Percentiles rank a stretch among this genome's conserved stretches.
These are phyloP conservation scores for Xylariaceae sp. DNA, from an alignment of 2,329 filamentous ascomycete species.

Conservation along the genomic window DNA sequence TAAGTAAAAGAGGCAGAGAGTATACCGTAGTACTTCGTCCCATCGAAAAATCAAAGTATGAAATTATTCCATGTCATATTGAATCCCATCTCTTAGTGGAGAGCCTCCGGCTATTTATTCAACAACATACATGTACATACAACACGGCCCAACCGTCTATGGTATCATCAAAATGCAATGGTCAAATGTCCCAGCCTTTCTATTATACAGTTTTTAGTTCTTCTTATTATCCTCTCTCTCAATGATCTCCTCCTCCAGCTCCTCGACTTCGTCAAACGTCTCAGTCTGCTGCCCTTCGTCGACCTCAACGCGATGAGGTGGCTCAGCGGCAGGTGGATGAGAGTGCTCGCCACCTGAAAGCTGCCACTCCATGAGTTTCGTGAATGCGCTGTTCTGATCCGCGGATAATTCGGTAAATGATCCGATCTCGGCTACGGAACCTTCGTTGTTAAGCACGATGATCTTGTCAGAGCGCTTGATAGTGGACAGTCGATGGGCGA, in stretches of 20 bases:
- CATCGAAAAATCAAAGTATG: too few species aligned
- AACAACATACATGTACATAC: too few species aligned
- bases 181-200: too few species aligned
- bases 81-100: too few species aligned
- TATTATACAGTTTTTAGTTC: not conserved
- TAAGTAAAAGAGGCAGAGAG: too few species aligned
- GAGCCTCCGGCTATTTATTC: too few species aligned
- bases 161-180: too few species aligned
- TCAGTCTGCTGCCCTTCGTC: conserved; percentile 23
- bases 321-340: conserved; percentile 28
- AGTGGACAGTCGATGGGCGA: conserved; percentile 90
- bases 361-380: conserved; percentile 98
- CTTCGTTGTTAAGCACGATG: conserved; percentile 83
- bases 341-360: conserved; percentile 76
- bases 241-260: conserved; percentile 15
- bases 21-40: too few species aligned
- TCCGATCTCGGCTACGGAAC: conserved; percentile 85
- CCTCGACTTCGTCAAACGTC: conserved; percentile 12
- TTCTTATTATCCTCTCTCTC: conserved; percentile 17
- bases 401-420: conserved; percentile 73
- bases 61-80: too few species aligned
- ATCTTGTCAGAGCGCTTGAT: conserved; percentile 95
- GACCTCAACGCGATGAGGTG: conserved; percentile 20
- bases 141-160: too few species aligned
- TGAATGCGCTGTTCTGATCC: conserved; percentile 78